Evolutionary conservation across 768 basidiomycete species (phyloP), one percentile per base, ranked within the genome.

Genomic region (Calocera viscosa): DNA sequence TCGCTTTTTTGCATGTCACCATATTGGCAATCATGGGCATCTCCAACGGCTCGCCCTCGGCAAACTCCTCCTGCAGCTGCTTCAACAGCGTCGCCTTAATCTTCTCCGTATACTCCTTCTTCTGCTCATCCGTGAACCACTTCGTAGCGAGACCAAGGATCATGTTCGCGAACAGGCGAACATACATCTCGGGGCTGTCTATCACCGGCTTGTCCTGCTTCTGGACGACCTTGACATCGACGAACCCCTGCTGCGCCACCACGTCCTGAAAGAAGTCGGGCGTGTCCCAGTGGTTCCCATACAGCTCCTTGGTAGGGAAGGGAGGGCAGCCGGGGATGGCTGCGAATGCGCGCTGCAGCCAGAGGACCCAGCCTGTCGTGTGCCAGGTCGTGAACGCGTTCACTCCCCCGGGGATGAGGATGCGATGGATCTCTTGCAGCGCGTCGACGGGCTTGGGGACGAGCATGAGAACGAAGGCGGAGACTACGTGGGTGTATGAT

Each of bases 311-410:
- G 10, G 2, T 22, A 2, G 65, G 65, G 65, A 66, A 66, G 12
- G 40, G 41, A 2, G 65, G 65, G 10, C 11, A 26, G 17, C 30
- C 30, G 35, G 49, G 49, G 17, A 67, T 35, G 26, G 19, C 39
- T 2, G 53, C 7, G 35, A 67, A 34, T 10, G 67, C 67, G 63
- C 53, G 22, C 8, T 43, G 10, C 17, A 67, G 38, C 26, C 22
- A 30, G 7, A 38, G 30, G 22, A 67, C 8, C 63, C 64, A 67
- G 11, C 67, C 67, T 19, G 65, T 64, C 2, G 14, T 33, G 28
- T 43, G n/a, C 67, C 67, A 67, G 24, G 67, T 67, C 16, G 63
- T 64, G 63, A 67, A 64, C n/a, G 64, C 67, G 60, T 67, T 67
- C 17, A 65, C 5, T 22, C 67, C 67, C 30, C 67, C 63, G 19